A percentile compares a stretch with the other conserved stretches of the same genome.
Evolutionary conservation across 345 rosid species (phyloP).

Genomic region (Isatis tinctoria): DNA sequence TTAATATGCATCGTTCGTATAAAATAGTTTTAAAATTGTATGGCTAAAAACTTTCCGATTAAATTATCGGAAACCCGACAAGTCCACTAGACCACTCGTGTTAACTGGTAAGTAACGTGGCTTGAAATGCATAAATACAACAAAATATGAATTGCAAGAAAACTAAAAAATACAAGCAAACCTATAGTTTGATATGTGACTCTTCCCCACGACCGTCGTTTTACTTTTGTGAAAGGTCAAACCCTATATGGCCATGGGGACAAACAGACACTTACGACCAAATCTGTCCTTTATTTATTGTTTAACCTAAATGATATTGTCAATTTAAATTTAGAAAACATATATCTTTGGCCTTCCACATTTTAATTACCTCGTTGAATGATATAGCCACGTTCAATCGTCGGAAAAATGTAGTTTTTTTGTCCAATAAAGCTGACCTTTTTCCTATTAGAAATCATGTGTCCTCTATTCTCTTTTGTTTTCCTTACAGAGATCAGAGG

Average conservation of each 20-base stretch:
- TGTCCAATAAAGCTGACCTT: background rate
- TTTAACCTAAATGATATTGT: background rate
- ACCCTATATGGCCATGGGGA: constrained; percentile 28
- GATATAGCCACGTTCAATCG: background rate
- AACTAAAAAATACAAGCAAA: background rate
- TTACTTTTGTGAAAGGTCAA: constrained; percentile 33
- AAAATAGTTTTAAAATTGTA: background rate
- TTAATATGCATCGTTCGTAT: constrained; percentile 16
- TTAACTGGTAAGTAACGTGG: constrained; percentile 14
- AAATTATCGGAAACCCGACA: constrained; percentile 17
- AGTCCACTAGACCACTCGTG: constrained; percentile 23
- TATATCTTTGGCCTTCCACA: background rate
- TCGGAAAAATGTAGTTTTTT: background rate
- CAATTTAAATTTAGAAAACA: background rate
- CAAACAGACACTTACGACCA: constrained; percentile 25
- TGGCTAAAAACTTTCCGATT: background rate
- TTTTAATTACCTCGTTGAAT: background rate
- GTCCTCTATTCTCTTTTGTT: too few relatives aligned
- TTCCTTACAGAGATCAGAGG: background rate
- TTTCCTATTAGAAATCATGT: background rate
- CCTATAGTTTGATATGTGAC: background rate
- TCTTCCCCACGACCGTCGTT: constrained; percentile 29
- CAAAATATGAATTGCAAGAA: background rate
- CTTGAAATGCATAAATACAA: background rate
- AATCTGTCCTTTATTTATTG: background rate